Base-by-base conservation (phyloP, 2,329 filamentous ascomycete genomes). In the Monosporascus sp. region DNA sequence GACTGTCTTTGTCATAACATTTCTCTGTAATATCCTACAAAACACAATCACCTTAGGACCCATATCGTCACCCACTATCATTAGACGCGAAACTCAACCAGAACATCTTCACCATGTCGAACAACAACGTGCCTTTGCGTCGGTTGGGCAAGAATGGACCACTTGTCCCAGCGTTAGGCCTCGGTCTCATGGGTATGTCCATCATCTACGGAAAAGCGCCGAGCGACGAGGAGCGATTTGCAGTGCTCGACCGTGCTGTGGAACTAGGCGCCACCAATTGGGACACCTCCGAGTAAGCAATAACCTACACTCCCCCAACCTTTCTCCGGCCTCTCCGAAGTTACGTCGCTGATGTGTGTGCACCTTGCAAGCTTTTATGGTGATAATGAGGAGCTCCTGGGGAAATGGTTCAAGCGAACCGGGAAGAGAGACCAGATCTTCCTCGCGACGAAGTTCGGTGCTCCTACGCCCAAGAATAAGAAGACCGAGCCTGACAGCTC, bases 401-500 rank as follows among this genome's bases (percentile, higher is more conserved):
- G 74, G 0, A 70, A 69, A 59, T 79, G 76, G 74, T 74, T 79
- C 58, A 64, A 68, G 47, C 63, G 67, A 24, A 72, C 68, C 5
- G 69, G 66, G 9, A 73, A 73, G 45, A 67, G 73, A 0, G 55
- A 74, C 14, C 61, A 78, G 41, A 74, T 81, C 54, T 78, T 81
- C 60, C 65, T 81, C 1, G 74, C 74, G 2, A 78, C 76, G 7
- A 82, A 82, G 55, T 81, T 79, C 55, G 78, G 68, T 54, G 67
- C 5, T 22, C 17, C 11, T 6, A 20, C 66, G 47, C 59, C 63
- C 31, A 62, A 61, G 43, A 60, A 58, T 2, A 55, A 58, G 53
- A 40, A 48, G 26, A 55, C 50, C 8, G 58, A 51, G 26, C 43
- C 72, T 19, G 61, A 73, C 52, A 71, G 66, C 35, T 70, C 66